Evolutionary conservation across 305 asterid genomes (phyloP), one percentile per base, ranked within the genome.

Genomic region (Andrographis paniculata): DNA sequence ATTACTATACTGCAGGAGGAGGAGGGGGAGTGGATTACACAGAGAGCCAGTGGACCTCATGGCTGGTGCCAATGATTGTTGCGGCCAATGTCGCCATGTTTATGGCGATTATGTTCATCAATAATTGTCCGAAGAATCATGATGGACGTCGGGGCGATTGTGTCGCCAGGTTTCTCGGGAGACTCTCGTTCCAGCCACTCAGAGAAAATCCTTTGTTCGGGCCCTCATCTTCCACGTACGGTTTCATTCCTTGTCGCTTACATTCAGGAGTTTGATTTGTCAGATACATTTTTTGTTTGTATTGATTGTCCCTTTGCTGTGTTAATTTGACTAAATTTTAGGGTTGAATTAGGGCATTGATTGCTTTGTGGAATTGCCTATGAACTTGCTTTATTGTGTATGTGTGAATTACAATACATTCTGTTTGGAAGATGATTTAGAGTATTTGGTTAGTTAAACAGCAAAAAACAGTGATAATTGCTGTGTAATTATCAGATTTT

Each of bases 191-290:
- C 72, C 91, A 91, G 67, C 96, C 99, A 17, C 77, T 78, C 12
- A 64, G 70, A 33, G 96, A 87, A 60, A 91, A 91, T 65, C 99
- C 99, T 33, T 87, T 91, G 36, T 81, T 84, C 56, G 99, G 99
- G 24, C 96, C 99, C 33, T 87, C 99, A 61, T 78, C 96, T 61
- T 36, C 77, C 3, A 66, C 96, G 99, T 91, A 77, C 65, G 36
- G 15, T 44, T 42, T 41, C 35, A 4, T 1, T 33, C 42, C 18
- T 10, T 45, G 8, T 39, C 18, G 8, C 5, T 53, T 19, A 15
- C 18, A 33, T 14, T 33, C 12, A n/a, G n/a, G n/a, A n/a, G n/a
- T n/a, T 7, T 33, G 12, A 9, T 33, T 33, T 6, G 8, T 7
- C 2, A 7, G 0, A 7, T 33, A 13, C n/a, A 7, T 33, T 4